Evolutionary conservation across 2,329 filamentous ascomycete genomes (phyloP).

Genomic region (Ilyonectria robusta): DNA sequence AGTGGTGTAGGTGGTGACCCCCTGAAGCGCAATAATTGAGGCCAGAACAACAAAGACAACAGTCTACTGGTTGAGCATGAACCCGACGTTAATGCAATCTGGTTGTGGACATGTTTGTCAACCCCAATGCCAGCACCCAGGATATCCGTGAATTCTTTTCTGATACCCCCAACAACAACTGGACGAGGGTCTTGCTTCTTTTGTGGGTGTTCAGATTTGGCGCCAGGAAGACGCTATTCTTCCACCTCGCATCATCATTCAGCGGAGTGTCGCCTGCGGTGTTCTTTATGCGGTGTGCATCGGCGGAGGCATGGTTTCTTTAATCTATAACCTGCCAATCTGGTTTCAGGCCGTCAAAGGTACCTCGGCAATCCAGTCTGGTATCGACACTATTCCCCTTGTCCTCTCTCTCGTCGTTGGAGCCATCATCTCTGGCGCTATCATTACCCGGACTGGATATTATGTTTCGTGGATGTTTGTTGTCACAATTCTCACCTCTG

Average conservation of each 20-base stretch:
- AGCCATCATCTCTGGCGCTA: slow-evolving; percentile 57
- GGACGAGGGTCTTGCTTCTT: not conserved
- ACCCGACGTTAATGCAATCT: too few species aligned
- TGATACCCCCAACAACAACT: too few species aligned
- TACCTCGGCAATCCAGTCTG: slow-evolving; percentile 62
- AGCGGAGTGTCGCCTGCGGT: slow-evolving; percentile 55
- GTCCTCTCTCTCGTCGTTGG: slow-evolving; percentile 62
- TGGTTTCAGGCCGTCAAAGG: slow-evolving; percentile 67
- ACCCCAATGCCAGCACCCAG: too few species aligned
- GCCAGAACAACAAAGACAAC: too few species aligned
- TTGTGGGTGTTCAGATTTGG: slow-evolving; percentile 24
- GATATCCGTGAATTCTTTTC: too few species aligned
- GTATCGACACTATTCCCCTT: slow-evolving; percentile 65
- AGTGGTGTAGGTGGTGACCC: too few species aligned
- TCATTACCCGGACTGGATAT: slow-evolving; percentile 58
- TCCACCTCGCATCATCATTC: slow-evolving; percentile 58
- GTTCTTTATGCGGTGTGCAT: slow-evolving; percentile 61
- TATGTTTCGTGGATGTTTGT: slow-evolving; percentile 54
- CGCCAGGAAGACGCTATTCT: slow-evolving; percentile 43
- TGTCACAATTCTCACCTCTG: slow-evolving; percentile 54
- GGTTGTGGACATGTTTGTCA: too few species aligned
- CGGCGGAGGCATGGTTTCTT: slow-evolving; percentile 62
- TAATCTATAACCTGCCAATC: slow-evolving; percentile 65
- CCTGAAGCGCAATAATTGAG: too few species aligned
- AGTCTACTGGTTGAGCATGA: too few species aligned